Conservation (phyloP, 805 yeast species). For the Zygoascus tannicola region DNA sequence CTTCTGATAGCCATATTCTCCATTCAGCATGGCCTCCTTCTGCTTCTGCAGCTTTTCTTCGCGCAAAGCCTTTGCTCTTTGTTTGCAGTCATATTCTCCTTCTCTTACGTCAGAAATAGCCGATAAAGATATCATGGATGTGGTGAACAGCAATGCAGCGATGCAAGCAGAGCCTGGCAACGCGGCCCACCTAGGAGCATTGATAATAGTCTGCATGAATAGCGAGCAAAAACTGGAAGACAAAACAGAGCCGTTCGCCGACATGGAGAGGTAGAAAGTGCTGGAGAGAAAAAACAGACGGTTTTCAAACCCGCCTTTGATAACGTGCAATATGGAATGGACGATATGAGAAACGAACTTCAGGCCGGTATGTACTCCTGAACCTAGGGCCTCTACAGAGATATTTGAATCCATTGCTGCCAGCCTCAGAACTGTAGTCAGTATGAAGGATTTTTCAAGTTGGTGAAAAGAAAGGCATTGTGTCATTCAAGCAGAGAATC, state of each 20-base stretch:
- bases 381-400: neutral
- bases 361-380: too few relatives aligned
- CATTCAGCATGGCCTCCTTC: neutral
- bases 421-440: neutral
- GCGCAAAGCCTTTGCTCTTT: neutral
- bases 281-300: neutral
- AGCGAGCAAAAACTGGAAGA: neutral
- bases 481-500: neutral
- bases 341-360: too few relatives aligned
- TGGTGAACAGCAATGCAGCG: neutral
- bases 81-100: neutral
- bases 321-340: neutral
- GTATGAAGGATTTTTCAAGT: neutral
- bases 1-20: too few relatives aligned
- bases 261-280: conserved; percentile 1
- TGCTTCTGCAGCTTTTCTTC: neutral
- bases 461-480: neutral
- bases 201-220: neutral
- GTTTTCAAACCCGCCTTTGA: neutral
- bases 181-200: neutral
- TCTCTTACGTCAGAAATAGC: conserved; percentile 1
- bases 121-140: neutral
- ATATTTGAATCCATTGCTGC: neutral
- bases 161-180: neutral
- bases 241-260: conserved; percentile 1